Base-by-base conservation (phyloP, 345 rosid species). In the Populus euphratica region DNA sequence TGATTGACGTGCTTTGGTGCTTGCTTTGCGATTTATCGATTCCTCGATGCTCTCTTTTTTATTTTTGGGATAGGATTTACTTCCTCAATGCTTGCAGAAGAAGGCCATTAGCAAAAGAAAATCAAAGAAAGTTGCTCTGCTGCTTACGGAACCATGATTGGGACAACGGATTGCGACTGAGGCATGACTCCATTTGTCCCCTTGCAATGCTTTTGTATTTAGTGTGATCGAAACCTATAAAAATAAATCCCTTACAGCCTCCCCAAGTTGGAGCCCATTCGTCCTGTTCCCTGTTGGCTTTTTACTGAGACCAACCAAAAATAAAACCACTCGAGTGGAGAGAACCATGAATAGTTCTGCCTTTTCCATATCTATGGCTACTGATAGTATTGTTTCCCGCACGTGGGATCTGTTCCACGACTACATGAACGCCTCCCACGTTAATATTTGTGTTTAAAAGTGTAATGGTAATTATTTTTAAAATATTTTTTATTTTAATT, bases 351-450 rank as follows among this genome's bases (percentile, higher is more conserved):
- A 33, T 33, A 33, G 36, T 33, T 33, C 5, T 33, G 36, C 5
- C 5, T 33, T 33, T 33, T 33, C 36, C 36, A 33, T 33, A 33
- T 4, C 36, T 5, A 33, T 33, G 36, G 36, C 36, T 4, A 4
- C 36, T 35, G 81, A 77, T 74, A 75, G 62, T 47, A 68, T 61
- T 79, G 83, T 78, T 81, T 71, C 75, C 39, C 74, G 68, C 87
- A 75, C 85, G 79, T 85, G 87, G 69, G 73, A 65, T 38, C 52
- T 47, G 66, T 67, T 74, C 73, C 75, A 10, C 39, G 18, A 52
- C 20, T 73, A 0, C 43, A 59, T 5, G 62, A 52, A 35, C 75
- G 66, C 59, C 29, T 38, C 47, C 77, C 41, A 27, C 33, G 21
- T 64, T 5, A 10, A 21, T 23, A 69, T 65, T 64, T 54, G 38